Evolutionary conservation across 805 yeast genomes (phyloP).

Genomic region (Yamadazyma laniorum): DNA sequence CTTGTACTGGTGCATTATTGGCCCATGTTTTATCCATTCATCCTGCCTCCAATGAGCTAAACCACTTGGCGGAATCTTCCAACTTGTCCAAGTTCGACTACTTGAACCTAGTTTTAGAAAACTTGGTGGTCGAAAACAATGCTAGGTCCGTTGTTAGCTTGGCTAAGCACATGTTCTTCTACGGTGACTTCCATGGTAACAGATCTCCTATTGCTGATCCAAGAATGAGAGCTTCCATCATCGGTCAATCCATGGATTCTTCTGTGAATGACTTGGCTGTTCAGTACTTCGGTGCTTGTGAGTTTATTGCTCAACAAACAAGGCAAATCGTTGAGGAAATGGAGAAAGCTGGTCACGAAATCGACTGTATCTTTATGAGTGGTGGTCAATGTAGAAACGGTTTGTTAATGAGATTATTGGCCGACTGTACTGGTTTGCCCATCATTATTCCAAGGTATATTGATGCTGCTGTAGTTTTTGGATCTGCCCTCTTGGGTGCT

Average conservation of each 20-base stretch:
- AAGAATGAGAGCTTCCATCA: constrained; percentile 84
- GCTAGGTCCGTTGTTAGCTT: constrained; percentile 74
- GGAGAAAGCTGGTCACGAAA: constrained; percentile 74
- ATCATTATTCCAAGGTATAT: constrained; percentile 91
- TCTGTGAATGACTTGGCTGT: constrained; percentile 82
- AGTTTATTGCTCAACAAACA: constrained; percentile 96
- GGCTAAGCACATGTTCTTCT: constrained; percentile 83
- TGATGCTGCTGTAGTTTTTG: constrained; percentile 96
- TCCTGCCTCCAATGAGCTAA: constrained; percentile 79
- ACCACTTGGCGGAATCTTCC: constrained; percentile 63
- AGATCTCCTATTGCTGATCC: constrained; percentile 98
- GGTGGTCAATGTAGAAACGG: constrained; percentile 98
- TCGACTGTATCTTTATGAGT: constrained; percentile 78
- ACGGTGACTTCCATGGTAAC: constrained; percentile 96
- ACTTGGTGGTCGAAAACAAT: constrained; percentile 53
- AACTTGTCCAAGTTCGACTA: constrained; percentile 77
- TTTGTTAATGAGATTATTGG: constrained; percentile 81
- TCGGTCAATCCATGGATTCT: constrained; percentile 90
- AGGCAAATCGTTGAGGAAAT: constrained; percentile 89
- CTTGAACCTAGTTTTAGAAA: constrained; percentile 72
- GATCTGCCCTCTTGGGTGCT: constrained; percentile 93
- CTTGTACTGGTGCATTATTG: constrained; percentile 91
- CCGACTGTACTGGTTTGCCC: constrained; percentile 90
- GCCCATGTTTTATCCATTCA: constrained; percentile 86
- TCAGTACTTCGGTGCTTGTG: constrained; percentile 90